Conservation (phyloP, 371 early-diverging fungal genomes). For the Thermomucor indicae-seudaticae region DNA sequence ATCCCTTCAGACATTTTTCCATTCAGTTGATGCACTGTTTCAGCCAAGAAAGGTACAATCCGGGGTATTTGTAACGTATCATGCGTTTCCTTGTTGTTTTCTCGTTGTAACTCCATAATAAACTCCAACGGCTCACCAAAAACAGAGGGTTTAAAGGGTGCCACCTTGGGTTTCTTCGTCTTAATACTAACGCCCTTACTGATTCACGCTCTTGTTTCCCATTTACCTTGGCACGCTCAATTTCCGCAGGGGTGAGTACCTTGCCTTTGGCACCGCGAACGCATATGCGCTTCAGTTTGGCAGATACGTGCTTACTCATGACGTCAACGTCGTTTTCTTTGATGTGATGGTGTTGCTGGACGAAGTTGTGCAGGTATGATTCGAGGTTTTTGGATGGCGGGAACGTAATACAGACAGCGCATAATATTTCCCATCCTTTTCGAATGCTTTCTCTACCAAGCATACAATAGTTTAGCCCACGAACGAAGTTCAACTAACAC, state of each 20-base stretch:
- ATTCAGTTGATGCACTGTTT: constrained; percentile 67
- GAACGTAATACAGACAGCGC: constrained; percentile 78
- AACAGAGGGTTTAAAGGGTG: constrained; percentile 84
- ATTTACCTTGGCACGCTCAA: constrained; percentile 69
- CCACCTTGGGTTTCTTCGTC: constrained; percentile 42
- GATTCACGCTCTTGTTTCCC: constrained; percentile 1
- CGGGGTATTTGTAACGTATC: constrained; percentile 54
- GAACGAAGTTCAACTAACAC: not conserved
- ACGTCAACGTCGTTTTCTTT: constrained; percentile 48
- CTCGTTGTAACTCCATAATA: constrained; percentile 68
- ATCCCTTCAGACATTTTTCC: constrained; percentile 92
- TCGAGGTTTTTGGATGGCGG: constrained; percentile 90
- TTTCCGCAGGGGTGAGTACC: constrained; percentile 69
- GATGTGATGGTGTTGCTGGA: constrained; percentile 56
- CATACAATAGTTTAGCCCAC: not conserved
- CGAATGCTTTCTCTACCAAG: constrained; percentile 55
- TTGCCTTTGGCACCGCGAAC: constrained; percentile 80
- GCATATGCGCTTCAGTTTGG: constrained; percentile 69
- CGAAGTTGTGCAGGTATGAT: constrained; percentile 77
- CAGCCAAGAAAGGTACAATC: constrained; percentile 81
- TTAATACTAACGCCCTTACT: not conserved
- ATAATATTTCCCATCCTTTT: constrained; percentile 87
- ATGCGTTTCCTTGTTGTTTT: constrained; percentile 5
- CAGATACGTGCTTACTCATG: constrained; percentile 59
- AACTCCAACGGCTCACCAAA: constrained; percentile 89